Conservation (phyloP, 495 filamentous ascomycete genomes). For the Viridothelium virens region DNA sequence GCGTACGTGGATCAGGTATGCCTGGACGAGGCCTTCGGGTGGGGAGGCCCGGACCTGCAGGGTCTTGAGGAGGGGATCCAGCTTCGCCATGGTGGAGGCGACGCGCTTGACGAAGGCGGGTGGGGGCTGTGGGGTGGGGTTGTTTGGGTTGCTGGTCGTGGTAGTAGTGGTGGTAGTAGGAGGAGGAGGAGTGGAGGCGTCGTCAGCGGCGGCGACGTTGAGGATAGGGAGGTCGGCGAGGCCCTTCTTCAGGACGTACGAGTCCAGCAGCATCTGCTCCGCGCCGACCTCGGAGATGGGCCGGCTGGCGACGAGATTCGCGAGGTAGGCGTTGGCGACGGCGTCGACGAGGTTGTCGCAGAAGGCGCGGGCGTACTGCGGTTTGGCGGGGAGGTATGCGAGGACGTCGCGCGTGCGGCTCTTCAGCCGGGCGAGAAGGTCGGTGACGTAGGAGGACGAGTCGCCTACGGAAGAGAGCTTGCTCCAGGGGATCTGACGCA, state of each 20-base stretch:
- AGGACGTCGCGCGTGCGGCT: constrained; percentile 63
- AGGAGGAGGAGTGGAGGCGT: constrained; percentile 14
- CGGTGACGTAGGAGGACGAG: constrained; percentile 83
- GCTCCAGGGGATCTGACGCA: constrained; percentile 94
- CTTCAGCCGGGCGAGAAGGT: constrained; percentile 67
- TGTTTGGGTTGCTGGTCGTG: constrained; percentile 27
- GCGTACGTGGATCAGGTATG: constrained; percentile 56
- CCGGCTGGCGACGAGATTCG: constrained; percentile 76
- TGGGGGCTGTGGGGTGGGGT: constrained; percentile 44
- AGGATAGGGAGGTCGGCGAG: constrained; percentile 60
- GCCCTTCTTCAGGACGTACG: constrained; percentile 80
- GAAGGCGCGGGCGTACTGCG: constrained; percentile 88
- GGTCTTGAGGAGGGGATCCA: constrained; percentile 91
- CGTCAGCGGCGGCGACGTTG: constrained; percentile 38
- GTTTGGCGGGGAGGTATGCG: constrained; percentile 60
- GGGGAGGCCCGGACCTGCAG: constrained; percentile 88
- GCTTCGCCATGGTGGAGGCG: constrained; percentile 66
- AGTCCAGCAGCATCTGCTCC: constrained; percentile 96
- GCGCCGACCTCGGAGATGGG: constrained; percentile 90
- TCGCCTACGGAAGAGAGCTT: constrained; percentile 92
- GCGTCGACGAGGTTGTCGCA: constrained; percentile 89
- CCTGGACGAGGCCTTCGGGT: constrained; percentile 89
- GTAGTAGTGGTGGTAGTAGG: neutral
- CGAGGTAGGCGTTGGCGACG: constrained; percentile 68
- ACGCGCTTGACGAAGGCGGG: constrained; percentile 79